Evolutionary conservation across 371 early-diverging fungal species (phyloP).

Genomic region (Choanephora cucurbitarum): DNA sequence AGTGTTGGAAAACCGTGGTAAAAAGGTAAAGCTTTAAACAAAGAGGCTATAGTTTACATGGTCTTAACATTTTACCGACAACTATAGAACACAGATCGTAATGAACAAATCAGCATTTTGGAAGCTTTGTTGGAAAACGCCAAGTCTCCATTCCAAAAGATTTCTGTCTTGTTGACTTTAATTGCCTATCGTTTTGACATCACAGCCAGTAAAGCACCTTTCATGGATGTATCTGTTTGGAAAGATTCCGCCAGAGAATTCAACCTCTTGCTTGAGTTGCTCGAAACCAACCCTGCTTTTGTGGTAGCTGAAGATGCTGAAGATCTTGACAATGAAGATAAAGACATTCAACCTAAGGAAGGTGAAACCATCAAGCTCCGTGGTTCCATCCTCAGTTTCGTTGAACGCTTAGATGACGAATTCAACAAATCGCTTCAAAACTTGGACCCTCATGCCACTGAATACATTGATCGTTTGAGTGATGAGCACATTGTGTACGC

Average conservation of each 20-base stretch:
- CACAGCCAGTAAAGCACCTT: constrained; percentile 63
- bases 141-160: constrained; percentile 77
- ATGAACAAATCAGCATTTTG: constrained; percentile 72
- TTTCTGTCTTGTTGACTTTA: constrained; percentile 83
- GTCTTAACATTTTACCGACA: neutral
- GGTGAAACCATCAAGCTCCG: constrained; percentile 64
- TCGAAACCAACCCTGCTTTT: constrained; percentile 71
- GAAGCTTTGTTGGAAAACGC: constrained; percentile 70
- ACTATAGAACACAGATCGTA: constrained; percentile 83
- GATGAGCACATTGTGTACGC: constrained; percentile 90
- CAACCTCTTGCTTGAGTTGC: constrained; percentile 69
- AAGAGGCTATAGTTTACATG: too few relatives aligned
- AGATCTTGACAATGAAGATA: constrained; percentile 68
- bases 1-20: constrained; percentile 87
- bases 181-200: constrained; percentile 93
- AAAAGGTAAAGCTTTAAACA: too few relatives aligned
- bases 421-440: constrained; percentile 92
- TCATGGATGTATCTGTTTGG: constrained; percentile 83
- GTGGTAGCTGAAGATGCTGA: constrained; percentile 67
- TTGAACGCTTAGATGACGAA: constrained; percentile 97
- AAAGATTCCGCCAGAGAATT: constrained; percentile 72
- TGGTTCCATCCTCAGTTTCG: constrained; percentile 87
- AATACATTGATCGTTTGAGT: constrained; percentile 92
- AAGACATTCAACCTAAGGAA: constrained; percentile 59
- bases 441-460: constrained; percentile 95